Evolutionary conservation across 164 flowering plant genomes (phyloP).

Genomic region (Cinnamomum micranthum): DNA sequence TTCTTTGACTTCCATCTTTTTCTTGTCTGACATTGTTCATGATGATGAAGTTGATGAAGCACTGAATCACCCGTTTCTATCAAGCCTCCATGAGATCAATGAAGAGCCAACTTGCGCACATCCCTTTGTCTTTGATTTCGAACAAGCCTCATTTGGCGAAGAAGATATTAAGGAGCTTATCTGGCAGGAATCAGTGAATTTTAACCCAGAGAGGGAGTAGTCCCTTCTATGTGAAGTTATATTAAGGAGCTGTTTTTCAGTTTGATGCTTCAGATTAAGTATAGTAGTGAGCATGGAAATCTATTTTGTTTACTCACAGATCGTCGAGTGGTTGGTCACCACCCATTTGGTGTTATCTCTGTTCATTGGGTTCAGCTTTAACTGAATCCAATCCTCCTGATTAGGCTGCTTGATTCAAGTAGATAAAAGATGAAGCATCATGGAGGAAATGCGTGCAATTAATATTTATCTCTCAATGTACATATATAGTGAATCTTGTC

Average conservation of each 20-base stretch:
- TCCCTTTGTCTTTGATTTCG: slow-evolving; percentile 78
- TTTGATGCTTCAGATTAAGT: not conserved
- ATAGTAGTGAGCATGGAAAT: not conserved
- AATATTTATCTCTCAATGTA: too few relatives aligned
- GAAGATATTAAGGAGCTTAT: slow-evolving; percentile 85
- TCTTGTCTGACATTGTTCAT: not conserved
- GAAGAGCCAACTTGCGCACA: slow-evolving; percentile 78
- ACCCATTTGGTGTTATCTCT: not conserved
- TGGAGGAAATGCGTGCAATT: too few relatives aligned
- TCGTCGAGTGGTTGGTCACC: not conserved
- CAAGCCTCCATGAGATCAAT: slow-evolving; percentile 82
- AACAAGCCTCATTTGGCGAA: slow-evolving; percentile 57
- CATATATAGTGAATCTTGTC: too few relatives aligned
- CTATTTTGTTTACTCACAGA: not conserved
- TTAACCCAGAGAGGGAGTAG: slow-evolving; percentile 43
- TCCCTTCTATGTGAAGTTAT: not conserved
- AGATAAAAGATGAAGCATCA: too few relatives aligned
- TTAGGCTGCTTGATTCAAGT: too few relatives aligned
- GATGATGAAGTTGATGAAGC: slow-evolving; percentile 72
- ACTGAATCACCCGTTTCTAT: slow-evolving; percentile 68
- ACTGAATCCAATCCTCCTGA: too few relatives aligned
- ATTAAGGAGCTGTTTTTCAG: not conserved
- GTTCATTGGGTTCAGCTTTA: not conserved
- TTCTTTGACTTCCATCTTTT: not conserved
- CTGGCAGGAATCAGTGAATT: slow-evolving; percentile 62